Evolutionary conservation across 1,284 basidiomycete genomes (phyloP), one percentile per base, ranked within the genome.

Genomic region (Inonotus obliquus): DNA sequence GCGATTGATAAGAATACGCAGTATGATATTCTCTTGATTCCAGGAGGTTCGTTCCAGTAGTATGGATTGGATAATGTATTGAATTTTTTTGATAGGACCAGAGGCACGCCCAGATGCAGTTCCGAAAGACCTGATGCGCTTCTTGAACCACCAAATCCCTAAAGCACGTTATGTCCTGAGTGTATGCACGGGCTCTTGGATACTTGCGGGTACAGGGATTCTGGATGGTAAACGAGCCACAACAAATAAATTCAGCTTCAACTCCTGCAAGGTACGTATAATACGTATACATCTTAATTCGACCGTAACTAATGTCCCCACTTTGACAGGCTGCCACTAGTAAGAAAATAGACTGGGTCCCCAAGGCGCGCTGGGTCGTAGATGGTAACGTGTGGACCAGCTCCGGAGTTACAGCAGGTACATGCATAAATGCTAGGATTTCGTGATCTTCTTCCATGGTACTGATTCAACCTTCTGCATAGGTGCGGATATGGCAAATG

Each of bases 381-480:
- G 75, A 76, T 57, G 75, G 75, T 11, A 74, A 73, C 27, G 65
- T 73, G 37, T 78, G 76, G 76, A 76, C 74, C 0, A 69, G 70
- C 45, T 73, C 73, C 29, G 76, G 76, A n/a, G 73, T 77, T 17
- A 72, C 72, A 7, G 75, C 76, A 25, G 76, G 74, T 71, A 55
- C 17, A 64, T 51, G 21, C 17, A n/a, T 21, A 44, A n/a, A 17
- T 39, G 29, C 7, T n/a, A n/a, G 4, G 29, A 54, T 23, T 54
- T 11, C 17, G 21, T n/a, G 14, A 13, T 4, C 14, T 14, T 27
- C 2, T 19, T 57, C 44, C 14, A 17, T 4, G 4, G 4, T 32
- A 4, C 29, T 54, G 32, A 32, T 32, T 32, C 32, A 32, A 21
- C 25, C 13, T 6, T n/a, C 19, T 21, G 19, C 54, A n/a, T 47